phyloP scores from a whole-genome alignment of 331 rosid genomes.

The Prunus yedoensis region DNA sequence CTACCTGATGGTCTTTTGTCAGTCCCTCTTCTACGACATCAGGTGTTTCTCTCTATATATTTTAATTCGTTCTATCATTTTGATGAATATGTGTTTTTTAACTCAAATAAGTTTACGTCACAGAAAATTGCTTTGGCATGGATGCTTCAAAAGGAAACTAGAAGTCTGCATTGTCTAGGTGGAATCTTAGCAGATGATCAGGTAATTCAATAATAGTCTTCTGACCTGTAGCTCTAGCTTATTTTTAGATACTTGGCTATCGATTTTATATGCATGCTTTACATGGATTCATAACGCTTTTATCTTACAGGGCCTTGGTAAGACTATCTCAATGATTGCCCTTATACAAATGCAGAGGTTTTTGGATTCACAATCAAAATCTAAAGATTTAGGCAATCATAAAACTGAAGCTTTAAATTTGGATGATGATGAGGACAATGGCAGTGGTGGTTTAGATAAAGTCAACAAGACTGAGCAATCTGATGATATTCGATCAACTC shows the following conservation, averaged over 20 bases:
- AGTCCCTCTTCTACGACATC: conserved; percentile 89
- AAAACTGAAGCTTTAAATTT: conserved; percentile 86
- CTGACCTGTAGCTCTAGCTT: conserved; percentile 17
- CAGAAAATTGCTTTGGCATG: conserved; percentile 97
- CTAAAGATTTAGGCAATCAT: conserved; percentile 47
- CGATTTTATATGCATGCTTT: conserved; percentile 2
- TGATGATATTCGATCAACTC: conserved; percentile 47
- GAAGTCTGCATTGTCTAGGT: conserved; percentile 94
- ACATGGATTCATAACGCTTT: conserved; percentile 23
- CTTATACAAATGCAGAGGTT: conserved; percentile 80
- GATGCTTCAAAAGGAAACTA: conserved; percentile 95
- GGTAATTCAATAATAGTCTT: conserved; percentile 41
- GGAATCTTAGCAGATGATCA: conserved; percentile 99
- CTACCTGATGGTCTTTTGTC: conserved; percentile 80
- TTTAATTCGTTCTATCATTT: conserved; percentile 9
- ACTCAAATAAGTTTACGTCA: conserved; percentile 20
- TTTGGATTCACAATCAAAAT: conserved; percentile 59
- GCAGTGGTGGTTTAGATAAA: conserved; percentile 36
- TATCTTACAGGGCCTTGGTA: conserved; percentile 93
- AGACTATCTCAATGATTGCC: conserved; percentile 91
- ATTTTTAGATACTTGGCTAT: conserved; percentile 11
- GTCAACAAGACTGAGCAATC: conserved; percentile 42
- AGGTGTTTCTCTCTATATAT: conserved; percentile 52
- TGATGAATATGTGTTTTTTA: conserved; percentile 15
- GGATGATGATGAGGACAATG: conserved; percentile 77